phyloP scores from a whole-genome alignment of 2,329 filamentous ascomycete species.

The Phaeoacremonium minimum region DNA sequence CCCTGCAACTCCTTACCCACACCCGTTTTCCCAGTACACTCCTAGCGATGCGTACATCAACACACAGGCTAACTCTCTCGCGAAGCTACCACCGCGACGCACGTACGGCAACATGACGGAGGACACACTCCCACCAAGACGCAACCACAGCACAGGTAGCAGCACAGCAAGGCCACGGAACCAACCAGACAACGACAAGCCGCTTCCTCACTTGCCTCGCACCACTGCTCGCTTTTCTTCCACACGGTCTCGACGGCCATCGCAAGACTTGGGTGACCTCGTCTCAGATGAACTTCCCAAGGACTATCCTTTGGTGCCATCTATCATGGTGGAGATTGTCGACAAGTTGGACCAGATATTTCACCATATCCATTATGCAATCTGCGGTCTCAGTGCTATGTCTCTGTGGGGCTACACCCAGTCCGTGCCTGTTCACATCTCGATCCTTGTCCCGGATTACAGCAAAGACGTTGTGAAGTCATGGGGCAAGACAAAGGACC shows the following conservation, averaged over 20 bases:
- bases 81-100: neutral
- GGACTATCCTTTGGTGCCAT: conserved; percentile 15
- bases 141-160: too few relatives aligned
- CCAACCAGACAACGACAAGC: neutral
- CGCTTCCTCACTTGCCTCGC: neutral
- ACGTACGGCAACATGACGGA: too few relatives aligned
- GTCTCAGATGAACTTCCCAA: neutral
- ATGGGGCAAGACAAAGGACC: conserved; percentile 34
- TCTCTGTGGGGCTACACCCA: conserved; percentile 33
- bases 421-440: conserved; percentile 25
- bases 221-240: neutral
- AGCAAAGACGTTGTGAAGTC: conserved; percentile 27
- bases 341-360: conserved; percentile 31
- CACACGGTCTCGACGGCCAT: neutral
- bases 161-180: too few relatives aligned
- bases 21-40: neutral
- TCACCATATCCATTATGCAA: conserved; percentile 37
- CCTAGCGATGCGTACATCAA: neutral
- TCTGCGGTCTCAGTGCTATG: conserved; percentile 41
- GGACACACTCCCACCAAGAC: too few relatives aligned
- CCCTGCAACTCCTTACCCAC: neutral
- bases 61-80: neutral
- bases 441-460: conserved; percentile 33
- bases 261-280: conserved; percentile 1
- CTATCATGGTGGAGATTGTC: conserved; percentile 31